Base-by-base conservation (phyloP, 139 green algal genomes). In the Micromonas pusilla region DNA sequence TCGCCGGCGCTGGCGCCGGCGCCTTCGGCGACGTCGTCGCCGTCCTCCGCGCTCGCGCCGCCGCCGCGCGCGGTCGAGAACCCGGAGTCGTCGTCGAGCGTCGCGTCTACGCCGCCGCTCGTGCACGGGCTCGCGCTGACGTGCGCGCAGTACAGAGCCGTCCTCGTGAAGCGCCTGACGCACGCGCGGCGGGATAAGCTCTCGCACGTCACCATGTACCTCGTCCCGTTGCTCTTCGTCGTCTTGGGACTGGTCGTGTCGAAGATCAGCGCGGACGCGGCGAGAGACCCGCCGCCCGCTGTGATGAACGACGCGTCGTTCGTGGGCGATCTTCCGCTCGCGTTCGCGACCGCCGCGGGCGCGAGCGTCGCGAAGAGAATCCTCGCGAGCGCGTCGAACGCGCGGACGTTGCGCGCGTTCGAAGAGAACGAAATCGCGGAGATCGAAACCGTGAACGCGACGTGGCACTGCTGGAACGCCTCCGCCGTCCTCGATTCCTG, bases 121-220 rank as follows among this genome's bases (percentile, higher is more conserved):
- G 60, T 70, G 2, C 36, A 25, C 34, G 74, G 63, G 13, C 52
- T 4, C 2, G 36, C 34, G 33, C 62, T 72, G 32, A 26, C 77
- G 20, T 36, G 3, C 2, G 21, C 19, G 25, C 79, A 83, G 39
- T 66, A 77, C 34, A 6, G 23, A 1, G 66, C 66, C 0, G 36
- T 84, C 31, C 66, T 84, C 21, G 39, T 20, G 34, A 84, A 84
- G 73, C 80, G 80, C 0, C 13, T 2, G 1, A 21, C 38, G 32
- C 37, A 66, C 53, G 26, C 9, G 36, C 33, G 31, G 26, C 65
- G 80, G 26, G 76, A 80, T 32, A 78, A 74, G 70, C 65, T 57
- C 2, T 5, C 28, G 0, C 28, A 62, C 25, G 25, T 37, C 16
- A 74, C 74, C 19, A 31, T 76, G 73, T 53, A 79, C 52, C 25